A percentile compares a stretch with the other conserved stretches of the same genome.
Conservation (phyloP, 495 filamentous ascomycete species). For the Penicillium canescens region DNA sequence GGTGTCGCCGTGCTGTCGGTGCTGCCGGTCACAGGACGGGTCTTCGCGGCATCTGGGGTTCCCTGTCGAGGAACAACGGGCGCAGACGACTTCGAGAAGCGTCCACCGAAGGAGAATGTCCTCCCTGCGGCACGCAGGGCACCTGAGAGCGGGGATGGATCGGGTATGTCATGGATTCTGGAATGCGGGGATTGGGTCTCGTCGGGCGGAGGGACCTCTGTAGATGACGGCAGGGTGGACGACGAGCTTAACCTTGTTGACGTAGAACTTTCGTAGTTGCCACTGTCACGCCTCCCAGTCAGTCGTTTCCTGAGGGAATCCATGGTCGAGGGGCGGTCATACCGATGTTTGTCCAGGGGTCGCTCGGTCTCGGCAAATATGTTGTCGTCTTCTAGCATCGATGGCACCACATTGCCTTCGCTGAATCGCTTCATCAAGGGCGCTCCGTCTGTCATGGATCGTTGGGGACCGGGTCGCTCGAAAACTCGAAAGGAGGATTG, state of each 20-base stretch:
- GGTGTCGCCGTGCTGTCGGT: constrained; percentile 68
- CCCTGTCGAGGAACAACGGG: constrained; percentile 41
- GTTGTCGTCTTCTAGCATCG: constrained; percentile 55
- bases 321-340: constrained; percentile 27
- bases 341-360: constrained; percentile 42
- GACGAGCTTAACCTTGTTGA: constrained; percentile 68
- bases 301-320: constrained; percentile 29
- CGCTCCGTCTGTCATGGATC: constrained; percentile 52
- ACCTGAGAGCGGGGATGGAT: constrained; percentile 50
- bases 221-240: constrained; percentile 72
- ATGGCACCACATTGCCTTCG: constrained; percentile 36
- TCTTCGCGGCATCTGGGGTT: constrained; percentile 37
- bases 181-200: constrained; percentile 53
- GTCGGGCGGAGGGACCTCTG: constrained; percentile 58
- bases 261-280: constrained; percentile 63
- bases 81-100: constrained; percentile 41
- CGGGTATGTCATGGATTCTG: constrained; percentile 56
- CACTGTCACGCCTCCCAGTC: constrained; percentile 55
- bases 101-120: constrained; percentile 69
- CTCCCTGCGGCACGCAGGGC: constrained; percentile 65
- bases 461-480: constrained; percentile 49
- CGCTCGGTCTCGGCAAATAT: constrained; percentile 38
- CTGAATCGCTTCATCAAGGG: constrained; percentile 41
- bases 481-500: constrained; percentile 61
- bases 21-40: constrained; percentile 55